Percentiles rank a stretch among this genome's conserved stretches.
These are phyloP conservation scores for Erythrobasidium hasegawianum DNA, from an alignment of 1,284 basidiomycete genomes.

Conservation along the genomic window DNA sequence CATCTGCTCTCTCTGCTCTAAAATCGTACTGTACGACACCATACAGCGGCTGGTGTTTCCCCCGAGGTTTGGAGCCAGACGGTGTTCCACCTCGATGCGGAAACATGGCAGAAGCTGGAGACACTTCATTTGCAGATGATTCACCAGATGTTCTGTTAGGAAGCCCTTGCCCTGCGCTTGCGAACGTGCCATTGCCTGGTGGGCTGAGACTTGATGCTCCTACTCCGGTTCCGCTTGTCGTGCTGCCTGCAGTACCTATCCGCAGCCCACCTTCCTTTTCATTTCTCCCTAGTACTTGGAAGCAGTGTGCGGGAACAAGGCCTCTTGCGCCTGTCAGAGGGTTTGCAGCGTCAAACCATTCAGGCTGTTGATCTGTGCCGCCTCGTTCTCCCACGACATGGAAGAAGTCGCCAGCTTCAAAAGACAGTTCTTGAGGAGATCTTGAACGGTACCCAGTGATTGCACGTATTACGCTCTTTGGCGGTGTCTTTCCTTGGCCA, in stretches of 20 bases:
- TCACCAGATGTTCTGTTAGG: conserved; percentile 12
- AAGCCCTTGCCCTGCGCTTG: background rate
- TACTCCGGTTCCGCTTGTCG: no score
- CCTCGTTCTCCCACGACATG: conserved; percentile 73
- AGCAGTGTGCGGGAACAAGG: conserved; percentile 76
- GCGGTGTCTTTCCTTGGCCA: conserved; percentile 56
- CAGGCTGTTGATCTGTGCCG: conserved; percentile 21
- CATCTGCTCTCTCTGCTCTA: conserved; percentile 86
- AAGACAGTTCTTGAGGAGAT: conserved; percentile 81
- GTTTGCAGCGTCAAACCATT: conserved; percentile 56
- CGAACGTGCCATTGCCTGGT: conserved; percentile 3
- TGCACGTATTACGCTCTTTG: conserved; percentile 93
- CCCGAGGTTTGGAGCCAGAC: conserved; percentile 3
- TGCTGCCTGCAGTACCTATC: conserved; percentile 26
- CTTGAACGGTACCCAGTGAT: conserved; percentile 64
- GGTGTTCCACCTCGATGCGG: conserved; percentile 4
- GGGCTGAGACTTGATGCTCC: conserved; percentile 13
- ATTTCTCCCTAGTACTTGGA: conserved; percentile 59
- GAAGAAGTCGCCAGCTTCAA: conserved; percentile 94
- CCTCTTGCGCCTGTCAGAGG: conserved; percentile 87
- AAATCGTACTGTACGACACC: conserved; percentile 96
- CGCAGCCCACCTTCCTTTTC: conserved; percentile 37
- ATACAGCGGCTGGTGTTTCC: conserved; percentile 56
- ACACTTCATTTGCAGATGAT: conserved; percentile 35
- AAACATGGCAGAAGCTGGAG: conserved; percentile 21